phyloP scores from a whole-genome alignment of 2,329 filamentous ascomycete genomes.

The Zalaria sp. region DNA sequence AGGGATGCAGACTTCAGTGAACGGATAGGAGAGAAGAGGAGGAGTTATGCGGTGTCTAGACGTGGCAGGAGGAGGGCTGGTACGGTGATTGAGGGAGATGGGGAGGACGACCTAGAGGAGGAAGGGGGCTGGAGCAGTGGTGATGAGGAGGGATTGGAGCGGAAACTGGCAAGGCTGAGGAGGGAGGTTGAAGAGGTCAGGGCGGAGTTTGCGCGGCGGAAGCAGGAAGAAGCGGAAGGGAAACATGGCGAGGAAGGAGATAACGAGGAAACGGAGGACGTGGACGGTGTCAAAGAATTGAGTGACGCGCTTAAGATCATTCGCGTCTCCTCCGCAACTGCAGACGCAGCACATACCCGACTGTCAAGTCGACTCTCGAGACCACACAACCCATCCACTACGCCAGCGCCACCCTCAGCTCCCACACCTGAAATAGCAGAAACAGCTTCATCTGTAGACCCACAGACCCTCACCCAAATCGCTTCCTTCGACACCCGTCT shows the following conservation, averaged over 20 bases:
- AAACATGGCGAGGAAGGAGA: conserved; percentile 15
- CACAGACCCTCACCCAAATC: conserved; percentile 60
- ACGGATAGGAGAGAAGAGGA: conserved; percentile 66
- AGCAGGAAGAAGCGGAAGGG: conserved; percentile 23
- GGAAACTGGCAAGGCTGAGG: conserved; percentile 67
- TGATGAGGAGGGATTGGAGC: conserved; percentile 64
- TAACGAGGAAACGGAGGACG: conserved; percentile 28
- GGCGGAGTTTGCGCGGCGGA: conserved; percentile 40
- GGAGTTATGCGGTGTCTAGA: conserved; percentile 66
- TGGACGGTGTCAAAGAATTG: conserved; percentile 5
- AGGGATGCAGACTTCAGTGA: conserved; percentile 79
- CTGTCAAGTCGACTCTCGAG: conserved; percentile 3
- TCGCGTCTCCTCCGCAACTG: conserved; percentile 4
- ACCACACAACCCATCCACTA: background rate
- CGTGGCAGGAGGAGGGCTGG: conserved; percentile 52
- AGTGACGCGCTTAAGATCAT: conserved; percentile 5
- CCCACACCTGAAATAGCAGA: background rate
- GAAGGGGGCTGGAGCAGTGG: conserved; percentile 65
- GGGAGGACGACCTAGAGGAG: conserved; percentile 19
- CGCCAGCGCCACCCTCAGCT: background rate
- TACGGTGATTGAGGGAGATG: conserved; percentile 12
- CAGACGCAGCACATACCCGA: conserved; percentile 4
- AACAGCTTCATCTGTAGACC: conserved; percentile 8
- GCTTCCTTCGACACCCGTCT: conserved; percentile 81
- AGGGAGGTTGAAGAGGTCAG: conserved; percentile 60